Conservation (phyloP, 2,329 filamentous ascomycete genomes). For the Epicoccum sorghinum region DNA sequence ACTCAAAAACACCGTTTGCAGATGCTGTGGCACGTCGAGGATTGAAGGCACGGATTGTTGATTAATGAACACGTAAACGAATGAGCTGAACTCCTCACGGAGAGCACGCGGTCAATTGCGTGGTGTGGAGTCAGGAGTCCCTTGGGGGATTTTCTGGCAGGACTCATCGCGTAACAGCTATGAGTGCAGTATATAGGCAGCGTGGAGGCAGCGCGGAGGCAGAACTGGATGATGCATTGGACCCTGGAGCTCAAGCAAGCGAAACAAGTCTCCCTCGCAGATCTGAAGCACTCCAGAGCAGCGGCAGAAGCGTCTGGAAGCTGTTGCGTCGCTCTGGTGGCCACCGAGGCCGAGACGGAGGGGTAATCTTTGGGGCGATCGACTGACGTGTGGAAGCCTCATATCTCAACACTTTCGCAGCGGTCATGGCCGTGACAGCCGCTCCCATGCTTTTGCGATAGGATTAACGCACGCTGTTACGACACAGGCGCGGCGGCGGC, state of each 20-base stretch:
- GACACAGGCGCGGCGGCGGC: slow-evolving; percentile 25
- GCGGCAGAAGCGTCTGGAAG: slow-evolving; percentile 1
- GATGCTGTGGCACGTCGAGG: not conserved
- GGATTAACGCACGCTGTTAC: slow-evolving; percentile 31
- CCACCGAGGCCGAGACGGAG: not conserved
- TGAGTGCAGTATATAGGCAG: not conserved
- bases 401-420: slow-evolving; percentile 14
- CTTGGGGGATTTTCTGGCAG: not conserved
- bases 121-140: not conserved
- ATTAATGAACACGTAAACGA: not conserved
- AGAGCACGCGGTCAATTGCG: not conserved
- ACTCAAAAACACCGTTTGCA: slow-evolving; percentile 12
- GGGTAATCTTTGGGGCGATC: slow-evolving; percentile 8
- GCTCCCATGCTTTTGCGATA: slow-evolving; percentile 30
- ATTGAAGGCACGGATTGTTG: not conserved
- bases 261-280: not conserved
- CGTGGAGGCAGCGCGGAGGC: too few relatives aligned
- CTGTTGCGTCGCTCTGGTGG: slow-evolving; percentile 1
- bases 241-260: not conserved
- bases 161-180: not conserved
- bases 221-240: not conserved
- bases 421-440: slow-evolving; percentile 18
- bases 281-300: not conserved
- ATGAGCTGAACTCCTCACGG: not conserved
- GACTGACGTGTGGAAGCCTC: slow-evolving; percentile 12